phyloP scores from a whole-genome alignment of 768 basidiomycete genomes.

The Asterophora parasitica region DNA sequence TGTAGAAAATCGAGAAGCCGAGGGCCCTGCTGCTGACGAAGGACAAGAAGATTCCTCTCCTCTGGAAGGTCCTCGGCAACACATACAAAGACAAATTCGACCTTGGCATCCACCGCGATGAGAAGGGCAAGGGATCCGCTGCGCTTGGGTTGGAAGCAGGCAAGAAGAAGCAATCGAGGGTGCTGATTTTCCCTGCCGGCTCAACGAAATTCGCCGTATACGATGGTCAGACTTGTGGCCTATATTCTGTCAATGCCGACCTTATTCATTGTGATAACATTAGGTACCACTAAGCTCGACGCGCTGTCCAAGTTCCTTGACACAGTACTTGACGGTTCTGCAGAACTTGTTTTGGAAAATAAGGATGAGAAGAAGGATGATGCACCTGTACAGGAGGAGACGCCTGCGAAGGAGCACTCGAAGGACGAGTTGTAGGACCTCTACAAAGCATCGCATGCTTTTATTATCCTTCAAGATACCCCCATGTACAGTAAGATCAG shows the following conservation, averaged over 20 bases:
- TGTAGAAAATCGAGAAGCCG: conserved; percentile 29
- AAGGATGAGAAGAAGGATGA: neutral
- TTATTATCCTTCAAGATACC: no score
- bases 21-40: conserved; percentile 71
- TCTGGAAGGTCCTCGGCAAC: conserved; percentile 78
- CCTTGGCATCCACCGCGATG: conserved; percentile 63
- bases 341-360: conserved; percentile 33
- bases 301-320: conserved; percentile 71
- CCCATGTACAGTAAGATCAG: no score
- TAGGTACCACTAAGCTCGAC: conserved; percentile 72
- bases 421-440: conserved; percentile 19
- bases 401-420: conserved; percentile 5
- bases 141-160: conserved; percentile 55
- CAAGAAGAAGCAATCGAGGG: conserved; percentile 54
- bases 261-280: neutral
- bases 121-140: conserved; percentile 53
- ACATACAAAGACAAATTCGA: conserved; percentile 60
- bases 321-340: conserved; percentile 64
- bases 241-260: neutral
- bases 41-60: conserved; percentile 67
- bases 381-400: neutral
- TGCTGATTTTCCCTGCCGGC: conserved; percentile 65
- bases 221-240: conserved; percentile 43
- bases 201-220: conserved; percentile 56
- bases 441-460: no score